Conservation (phyloP, 1,139 yeast species). For the Diutina catenulata region DNA sequence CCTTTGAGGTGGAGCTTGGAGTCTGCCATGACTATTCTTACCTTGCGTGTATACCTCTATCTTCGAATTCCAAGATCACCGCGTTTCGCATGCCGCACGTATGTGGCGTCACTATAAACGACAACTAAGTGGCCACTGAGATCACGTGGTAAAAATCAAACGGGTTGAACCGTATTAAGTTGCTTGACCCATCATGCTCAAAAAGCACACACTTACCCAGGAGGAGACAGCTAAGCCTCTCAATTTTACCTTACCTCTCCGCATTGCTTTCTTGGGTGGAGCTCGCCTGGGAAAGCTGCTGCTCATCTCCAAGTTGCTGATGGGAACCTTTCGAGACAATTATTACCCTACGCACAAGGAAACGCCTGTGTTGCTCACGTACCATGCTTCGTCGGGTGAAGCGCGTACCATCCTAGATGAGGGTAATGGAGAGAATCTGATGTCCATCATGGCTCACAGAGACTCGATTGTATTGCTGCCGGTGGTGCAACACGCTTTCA, state of each 20-base stretch:
- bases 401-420: constrained; percentile 37
- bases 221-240: constrained; percentile 1
- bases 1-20: constrained; percentile 62
- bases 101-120: no score
- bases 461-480: constrained; percentile 17
- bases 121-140: no score
- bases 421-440: constrained; percentile 11
- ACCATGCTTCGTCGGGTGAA: constrained; percentile 23
- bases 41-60: no score
- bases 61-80: no score
- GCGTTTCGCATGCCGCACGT: no score
- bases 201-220: background rate
- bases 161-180: no score
- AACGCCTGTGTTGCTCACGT: constrained; percentile 44
- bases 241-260: constrained; percentile 21
- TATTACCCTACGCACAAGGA: constrained; percentile 57
- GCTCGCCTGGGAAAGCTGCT: constrained; percentile 40
- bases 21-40: no score
- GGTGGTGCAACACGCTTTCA: constrained; percentile 15
- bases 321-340: constrained; percentile 38
- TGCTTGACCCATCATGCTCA: background rate
- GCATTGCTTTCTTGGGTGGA: constrained; percentile 50
- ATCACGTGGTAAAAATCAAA: no score
- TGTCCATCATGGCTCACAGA: constrained; percentile 9
- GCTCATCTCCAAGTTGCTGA: constrained; percentile 35